A percentile compares a stretch with the other conserved stretches of the same genome.
phyloP scores from a whole-genome alignment of 495 filamentous ascomycete species.

The Acidomyces sp. region DNA sequence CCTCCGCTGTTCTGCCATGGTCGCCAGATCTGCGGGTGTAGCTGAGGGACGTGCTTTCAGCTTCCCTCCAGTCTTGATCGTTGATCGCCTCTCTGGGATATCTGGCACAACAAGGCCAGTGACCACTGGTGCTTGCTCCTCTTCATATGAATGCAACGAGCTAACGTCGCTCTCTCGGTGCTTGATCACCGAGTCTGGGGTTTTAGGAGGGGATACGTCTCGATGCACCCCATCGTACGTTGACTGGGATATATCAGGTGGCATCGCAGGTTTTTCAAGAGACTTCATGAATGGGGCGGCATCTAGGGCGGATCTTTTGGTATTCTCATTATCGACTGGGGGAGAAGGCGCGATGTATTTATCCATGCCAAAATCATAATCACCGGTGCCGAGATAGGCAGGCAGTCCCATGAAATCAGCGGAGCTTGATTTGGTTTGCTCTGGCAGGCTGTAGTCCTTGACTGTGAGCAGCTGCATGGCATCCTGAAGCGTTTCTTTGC shows the following conservation, averaged over 20 bases:
- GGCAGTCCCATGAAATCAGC: slow-evolving; percentile 29
- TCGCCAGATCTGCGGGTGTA: slow-evolving; percentile 67
- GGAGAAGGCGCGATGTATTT: slow-evolving; percentile 37
- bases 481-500: slow-evolving; percentile 16
- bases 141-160: slow-evolving; percentile 26
- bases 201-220: slow-evolving; percentile 53
- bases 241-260: not conserved
- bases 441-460: slow-evolving; percentile 17
- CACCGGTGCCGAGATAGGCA: slow-evolving; percentile 31
- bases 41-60: slow-evolving; percentile 83
- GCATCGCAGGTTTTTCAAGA: not conserved
- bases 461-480: slow-evolving; percentile 19
- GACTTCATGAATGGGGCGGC: not conserved
- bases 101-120: slow-evolving; percentile 24
- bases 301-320: slow-evolving; percentile 1
- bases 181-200: slow-evolving; percentile 88
- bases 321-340: slow-evolving; percentile 19
- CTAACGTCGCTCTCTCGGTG: slow-evolving; percentile 39
- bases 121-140: slow-evolving; percentile 27
- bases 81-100: slow-evolving; percentile 74
- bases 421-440: slow-evolving; percentile 4
- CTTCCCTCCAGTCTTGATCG: slow-evolving; percentile 77
- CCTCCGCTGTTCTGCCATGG: slow-evolving; percentile 78
- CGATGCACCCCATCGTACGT: slow-evolving; percentile 34
- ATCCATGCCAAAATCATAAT: slow-evolving; percentile 39